Evolutionary conservation across 2,329 filamentous ascomycete species (phyloP).

Genomic region (Aspergillus neotritici): DNA sequence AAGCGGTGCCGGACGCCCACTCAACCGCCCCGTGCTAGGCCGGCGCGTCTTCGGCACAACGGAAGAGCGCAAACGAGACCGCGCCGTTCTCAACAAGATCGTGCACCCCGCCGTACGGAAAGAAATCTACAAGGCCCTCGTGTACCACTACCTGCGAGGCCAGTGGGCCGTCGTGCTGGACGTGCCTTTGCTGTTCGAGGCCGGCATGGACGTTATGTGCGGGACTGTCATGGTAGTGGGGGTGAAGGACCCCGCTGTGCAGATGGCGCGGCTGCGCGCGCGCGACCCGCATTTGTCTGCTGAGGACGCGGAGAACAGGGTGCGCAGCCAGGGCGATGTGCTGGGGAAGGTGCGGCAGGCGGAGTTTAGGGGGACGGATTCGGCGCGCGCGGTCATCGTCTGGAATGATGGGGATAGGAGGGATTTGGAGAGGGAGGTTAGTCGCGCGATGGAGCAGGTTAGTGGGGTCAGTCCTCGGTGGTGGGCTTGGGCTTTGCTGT

Average conservation of each 20-base stretch:
- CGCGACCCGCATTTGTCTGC: slow-evolving; percentile 70
- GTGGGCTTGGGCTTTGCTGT: slow-evolving; percentile 70
- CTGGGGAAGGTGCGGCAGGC: slow-evolving; percentile 73
- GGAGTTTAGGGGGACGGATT: slow-evolving; percentile 53
- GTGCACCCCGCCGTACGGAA: slow-evolving; percentile 84
- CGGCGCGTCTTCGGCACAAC: slow-evolving; percentile 77
- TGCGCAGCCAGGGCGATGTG: slow-evolving; percentile 81
- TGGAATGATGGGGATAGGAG: slow-evolving; percentile 81
- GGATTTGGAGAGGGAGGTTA: slow-evolving; percentile 63
- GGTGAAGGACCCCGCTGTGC: slow-evolving; percentile 69
- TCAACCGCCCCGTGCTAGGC: slow-evolving; percentile 83
- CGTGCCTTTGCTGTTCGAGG: slow-evolving; percentile 87
- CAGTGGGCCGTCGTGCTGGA: slow-evolving; percentile 88
- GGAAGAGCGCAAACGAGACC: slow-evolving; percentile 63
- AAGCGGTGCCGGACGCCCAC: slow-evolving; percentile 41
- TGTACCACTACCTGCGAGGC: slow-evolving; percentile 68
- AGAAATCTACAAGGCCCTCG: slow-evolving; percentile 71
- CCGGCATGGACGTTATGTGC: slow-evolving; percentile 76
- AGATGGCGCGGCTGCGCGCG: slow-evolving; percentile 71
- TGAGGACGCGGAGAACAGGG: slow-evolving; percentile 84
- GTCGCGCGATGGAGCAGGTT: slow-evolving; percentile 59
- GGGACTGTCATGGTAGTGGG: slow-evolving; percentile 82
- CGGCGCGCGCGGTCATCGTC: slow-evolving; percentile 66
- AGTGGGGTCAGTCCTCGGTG: slow-evolving; percentile 62
- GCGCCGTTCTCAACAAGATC: slow-evolving; percentile 76